Percentiles rank a stretch among this genome's conserved stretches.
Conservation (phyloP, 768 basidiomycete species). For the Pseudohyphozyma bogoriensis region DNA sequence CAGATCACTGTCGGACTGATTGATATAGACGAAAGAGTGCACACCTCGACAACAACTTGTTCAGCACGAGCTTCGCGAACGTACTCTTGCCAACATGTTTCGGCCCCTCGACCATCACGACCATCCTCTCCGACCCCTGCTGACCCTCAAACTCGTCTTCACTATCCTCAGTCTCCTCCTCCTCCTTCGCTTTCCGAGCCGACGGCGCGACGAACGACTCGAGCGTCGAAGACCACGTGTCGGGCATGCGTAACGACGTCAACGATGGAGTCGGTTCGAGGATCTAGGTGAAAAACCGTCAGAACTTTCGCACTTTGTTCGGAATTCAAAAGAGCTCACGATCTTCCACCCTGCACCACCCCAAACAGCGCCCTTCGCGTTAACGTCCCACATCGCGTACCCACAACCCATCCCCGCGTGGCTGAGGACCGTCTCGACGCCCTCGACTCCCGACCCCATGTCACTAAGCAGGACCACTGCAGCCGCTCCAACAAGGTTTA, state of each 20-base stretch:
- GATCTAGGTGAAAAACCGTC: background rate
- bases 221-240: slow-evolving; percentile 32
- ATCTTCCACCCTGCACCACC: slow-evolving; percentile 26
- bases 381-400: slow-evolving; percentile 21
- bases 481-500: slow-evolving; percentile 21
- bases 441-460: slow-evolving; percentile 13
- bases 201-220: too few relatives aligned
- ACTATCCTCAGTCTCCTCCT: background rate
- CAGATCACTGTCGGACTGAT: slow-evolving; percentile 4
- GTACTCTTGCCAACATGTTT: slow-evolving; percentile 87
- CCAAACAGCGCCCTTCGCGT: slow-evolving; percentile 15
- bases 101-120: slow-evolving; percentile 68
- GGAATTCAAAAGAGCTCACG: slow-evolving; percentile 5
- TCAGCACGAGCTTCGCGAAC: slow-evolving; percentile 62
- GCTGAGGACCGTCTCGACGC: slow-evolving; percentile 12
- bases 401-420: slow-evolving; percentile 18
- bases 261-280: slow-evolving; percentile 18
- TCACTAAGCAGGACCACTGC: slow-evolving; percentile 8
- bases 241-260: slow-evolving; percentile 33
- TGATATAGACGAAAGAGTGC: slow-evolving; percentile 31
- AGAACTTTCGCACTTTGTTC: too few relatives aligned
- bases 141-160: background rate
- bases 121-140: slow-evolving; percentile 31
- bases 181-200: background rate
- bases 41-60: slow-evolving; percentile 57